phyloP scores from a whole-genome alignment of 1,284 basidiomycete genomes.

The Pseudozyma flocculosa region DNA sequence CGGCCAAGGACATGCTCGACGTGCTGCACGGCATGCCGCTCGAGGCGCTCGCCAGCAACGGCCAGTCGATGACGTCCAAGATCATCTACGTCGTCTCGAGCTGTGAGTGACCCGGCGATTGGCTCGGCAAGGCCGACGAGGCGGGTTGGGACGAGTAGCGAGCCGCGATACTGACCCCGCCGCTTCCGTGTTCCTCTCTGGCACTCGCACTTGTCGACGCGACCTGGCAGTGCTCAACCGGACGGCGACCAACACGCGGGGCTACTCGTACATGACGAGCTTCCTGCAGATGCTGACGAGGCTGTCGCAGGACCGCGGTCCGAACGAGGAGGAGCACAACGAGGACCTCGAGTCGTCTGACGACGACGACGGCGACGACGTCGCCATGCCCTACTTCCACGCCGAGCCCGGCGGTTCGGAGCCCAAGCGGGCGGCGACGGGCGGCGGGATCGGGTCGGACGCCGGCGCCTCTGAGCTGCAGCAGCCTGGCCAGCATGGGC shows the following conservation, averaged over 20 bases:
- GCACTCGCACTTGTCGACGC: too few relatives aligned
- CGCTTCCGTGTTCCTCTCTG: too few relatives aligned
- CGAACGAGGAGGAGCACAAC: constrained; percentile 10
- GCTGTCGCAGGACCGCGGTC: constrained; percentile 11
- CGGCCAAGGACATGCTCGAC: constrained; percentile 24
- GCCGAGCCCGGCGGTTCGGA: background rate
- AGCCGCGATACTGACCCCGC: too few relatives aligned
- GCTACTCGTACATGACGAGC: constrained; percentile 26
- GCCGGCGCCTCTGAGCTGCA: too few relatives aligned
- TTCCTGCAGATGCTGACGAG: constrained; percentile 20
- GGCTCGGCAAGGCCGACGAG: too few relatives aligned
- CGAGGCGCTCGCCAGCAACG: constrained; percentile 39
- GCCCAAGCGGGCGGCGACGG: background rate
- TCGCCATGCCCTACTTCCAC: background rate
- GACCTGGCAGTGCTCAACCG: constrained; percentile 11
- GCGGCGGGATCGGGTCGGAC: too few relatives aligned
- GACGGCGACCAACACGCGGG: constrained; percentile 6
- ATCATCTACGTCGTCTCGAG: constrained; percentile 35
- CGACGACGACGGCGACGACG: constrained; percentile 5
- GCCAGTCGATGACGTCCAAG: constrained; percentile 30
- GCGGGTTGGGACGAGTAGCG: too few relatives aligned
- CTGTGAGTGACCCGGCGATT: background rate
- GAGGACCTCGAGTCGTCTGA: background rate
- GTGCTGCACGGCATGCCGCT: constrained; percentile 30
- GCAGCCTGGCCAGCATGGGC: too few relatives aligned